Evolutionary conservation across 805 yeast species (phyloP), one percentile per base, ranked within the genome.

Genomic region (Candida pseudoglaebosa): DNA sequence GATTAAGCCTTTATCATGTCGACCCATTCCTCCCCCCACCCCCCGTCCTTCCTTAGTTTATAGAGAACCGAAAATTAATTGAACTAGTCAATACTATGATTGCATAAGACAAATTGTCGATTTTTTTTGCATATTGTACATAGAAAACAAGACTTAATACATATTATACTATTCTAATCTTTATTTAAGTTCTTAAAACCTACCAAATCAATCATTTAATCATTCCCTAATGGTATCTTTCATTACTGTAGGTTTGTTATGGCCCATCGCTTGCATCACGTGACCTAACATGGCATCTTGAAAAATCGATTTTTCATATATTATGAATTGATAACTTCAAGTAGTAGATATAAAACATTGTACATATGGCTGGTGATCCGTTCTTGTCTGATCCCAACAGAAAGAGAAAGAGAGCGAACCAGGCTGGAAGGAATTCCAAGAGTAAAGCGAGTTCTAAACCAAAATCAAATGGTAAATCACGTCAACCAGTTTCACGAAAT

Each of bases 321-420:
- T 10, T 21, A 21, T 6, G 24, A 21, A 21, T 21, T 7, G 24
- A 21, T 6, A 5, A 26, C 29, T 13, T 26, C 29, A 22, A 22
- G n/a, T n/a, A n/a, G n/a, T n/a, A n/a, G n/a, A n/a, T n/a, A n/a
- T 12, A 26, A 15, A 26, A 5, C 6, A 26, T 7, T 20, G 14
- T 15, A 28, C 47, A 15, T 32, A 67, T 77, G 82, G 75, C 76
- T 34, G 73, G 73, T 40, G 85, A 80, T 57, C 76, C 83, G 5
- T 80, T 80, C 56, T 73, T 80, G 47, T 67, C 77, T 13, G 84
- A 78, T 50, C 83, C 84, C 36, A 65, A 75, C 6, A 68, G 66
- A 51, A 78, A 70, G 57, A 57, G 78, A 43, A 73, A 67, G 54
- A 61, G 76, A 42, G 44, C 58, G 24, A 48, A 48, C 33, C 59